phyloP scores from a whole-genome alignment of 2,329 filamentous ascomycete species.

The Claviceps fusiformis region DNA sequence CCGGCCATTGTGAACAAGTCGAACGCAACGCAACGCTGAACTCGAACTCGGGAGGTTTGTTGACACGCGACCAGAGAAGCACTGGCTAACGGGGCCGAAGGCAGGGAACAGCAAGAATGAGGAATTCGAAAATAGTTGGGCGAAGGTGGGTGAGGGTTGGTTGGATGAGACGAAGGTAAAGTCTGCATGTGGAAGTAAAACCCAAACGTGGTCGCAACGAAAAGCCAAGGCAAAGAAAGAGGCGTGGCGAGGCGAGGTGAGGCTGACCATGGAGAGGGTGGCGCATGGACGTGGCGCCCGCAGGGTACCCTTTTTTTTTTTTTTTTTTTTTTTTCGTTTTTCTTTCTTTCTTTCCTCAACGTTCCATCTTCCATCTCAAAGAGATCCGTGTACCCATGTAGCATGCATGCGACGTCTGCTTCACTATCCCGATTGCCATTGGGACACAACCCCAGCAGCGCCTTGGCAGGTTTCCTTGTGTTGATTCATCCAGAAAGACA shows the following conservation, averaged over 20 bases:
- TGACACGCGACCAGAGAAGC: background rate
- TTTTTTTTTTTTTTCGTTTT: background rate
- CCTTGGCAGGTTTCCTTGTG: too few relatives aligned
- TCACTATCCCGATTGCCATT: too few relatives aligned
- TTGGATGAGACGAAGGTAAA: background rate
- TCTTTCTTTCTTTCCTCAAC: background rate
- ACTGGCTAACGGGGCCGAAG: background rate
- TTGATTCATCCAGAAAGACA: too few relatives aligned
- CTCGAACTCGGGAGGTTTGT: background rate
- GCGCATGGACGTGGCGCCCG: background rate
- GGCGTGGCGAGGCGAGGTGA: background rate
- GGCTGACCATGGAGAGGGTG: background rate
- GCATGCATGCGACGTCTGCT: too few relatives aligned
- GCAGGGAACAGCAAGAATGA: background rate
- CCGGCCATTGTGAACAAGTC: constrained; percentile 37
- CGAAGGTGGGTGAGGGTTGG: background rate
- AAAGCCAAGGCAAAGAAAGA: background rate
- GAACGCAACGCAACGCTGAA: background rate
- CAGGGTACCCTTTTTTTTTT: background rate
- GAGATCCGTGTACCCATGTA: too few relatives aligned
- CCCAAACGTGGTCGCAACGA: constrained; percentile 3
- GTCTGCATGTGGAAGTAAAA: background rate
- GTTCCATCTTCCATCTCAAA: background rate
- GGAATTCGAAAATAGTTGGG: background rate
- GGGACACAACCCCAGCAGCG: too few relatives aligned